Percentiles rank a stretch among this genome's conserved stretches.
Conservation (phyloP, 495 filamentous ascomycete genomes). For the Talaromyces adpressus region DNA sequence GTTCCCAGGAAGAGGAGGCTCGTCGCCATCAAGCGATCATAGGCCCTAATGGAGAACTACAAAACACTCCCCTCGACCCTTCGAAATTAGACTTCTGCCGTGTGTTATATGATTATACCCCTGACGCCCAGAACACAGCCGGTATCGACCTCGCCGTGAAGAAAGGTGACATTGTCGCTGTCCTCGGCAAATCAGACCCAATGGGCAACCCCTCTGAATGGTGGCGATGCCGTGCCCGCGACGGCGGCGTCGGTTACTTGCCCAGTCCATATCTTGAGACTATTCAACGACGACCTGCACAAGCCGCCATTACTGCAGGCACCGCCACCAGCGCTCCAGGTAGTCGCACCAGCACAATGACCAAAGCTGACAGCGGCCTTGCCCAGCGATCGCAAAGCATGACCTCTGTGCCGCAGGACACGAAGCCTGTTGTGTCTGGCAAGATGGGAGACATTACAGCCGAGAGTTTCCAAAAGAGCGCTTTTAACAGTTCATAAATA, state of each 20-base stretch:
- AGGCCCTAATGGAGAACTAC: constrained; percentile 43
- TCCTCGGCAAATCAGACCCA: constrained; percentile 87
- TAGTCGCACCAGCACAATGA: constrained; percentile 51
- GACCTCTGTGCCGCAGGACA: constrained; percentile 12
- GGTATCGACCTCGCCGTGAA: constrained; percentile 86
- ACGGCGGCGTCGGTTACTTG: constrained; percentile 85
- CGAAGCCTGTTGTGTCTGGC: constrained; percentile 34
- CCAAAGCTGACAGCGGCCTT: constrained; percentile 27
- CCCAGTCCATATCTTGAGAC: constrained; percentile 84
- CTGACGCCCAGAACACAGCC: constrained; percentile 54
- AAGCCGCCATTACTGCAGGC: constrained; percentile 40
- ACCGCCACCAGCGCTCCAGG: constrained; percentile 34
- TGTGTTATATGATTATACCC: constrained; percentile 87
- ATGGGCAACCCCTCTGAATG: constrained; percentile 88
- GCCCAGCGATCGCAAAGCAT: constrained; percentile 23
- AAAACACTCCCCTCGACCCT: constrained; percentile 59
- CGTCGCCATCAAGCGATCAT: constrained; percentile 47
- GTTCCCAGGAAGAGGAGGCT: constrained; percentile 74
- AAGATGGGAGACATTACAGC: constrained; percentile 59
- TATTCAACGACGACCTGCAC: constrained; percentile 61
- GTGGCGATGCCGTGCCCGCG: constrained; percentile 94
- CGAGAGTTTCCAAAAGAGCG: constrained; percentile 87
- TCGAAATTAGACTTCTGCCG: constrained; percentile 92
- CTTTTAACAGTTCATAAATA: constrained; percentile 56
- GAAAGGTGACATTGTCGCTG: constrained; percentile 93